Evolutionary conservation across 495 filamentous ascomycete species (phyloP).

Genomic region (Penicillium canescens): DNA sequence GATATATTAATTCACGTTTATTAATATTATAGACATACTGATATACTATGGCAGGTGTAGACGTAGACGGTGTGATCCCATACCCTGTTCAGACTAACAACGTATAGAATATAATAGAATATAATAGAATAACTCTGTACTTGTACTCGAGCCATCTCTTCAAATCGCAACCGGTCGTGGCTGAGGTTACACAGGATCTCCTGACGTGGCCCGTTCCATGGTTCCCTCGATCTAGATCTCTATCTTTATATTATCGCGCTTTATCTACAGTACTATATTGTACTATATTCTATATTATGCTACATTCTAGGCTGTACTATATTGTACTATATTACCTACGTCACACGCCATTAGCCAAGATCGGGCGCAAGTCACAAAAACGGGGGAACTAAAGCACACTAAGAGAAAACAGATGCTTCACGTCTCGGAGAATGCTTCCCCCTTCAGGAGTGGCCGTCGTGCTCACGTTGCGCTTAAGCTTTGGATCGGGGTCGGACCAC

Average conservation of each 20-base stretch:
- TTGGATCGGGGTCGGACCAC: constrained; percentile 32
- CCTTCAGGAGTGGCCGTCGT: constrained; percentile 14
- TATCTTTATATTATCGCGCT: not conserved
- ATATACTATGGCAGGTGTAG: too few relatives aligned
- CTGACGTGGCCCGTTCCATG: constrained; percentile 8
- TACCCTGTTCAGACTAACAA: too few relatives aligned
- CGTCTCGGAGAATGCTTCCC: constrained; percentile 11
- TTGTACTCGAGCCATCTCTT: not conserved
- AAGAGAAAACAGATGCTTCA: constrained; percentile 5
- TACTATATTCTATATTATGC: not conserved
- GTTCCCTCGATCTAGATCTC: constrained; percentile 1
- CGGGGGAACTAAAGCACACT: not conserved
- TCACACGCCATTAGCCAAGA: constrained; percentile 8
- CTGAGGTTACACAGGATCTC: constrained; percentile 9
- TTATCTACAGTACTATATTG: not conserved
- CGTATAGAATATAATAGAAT: too few relatives aligned
- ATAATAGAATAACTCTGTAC: not conserved
- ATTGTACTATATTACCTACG: not conserved
- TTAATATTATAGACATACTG: too few relatives aligned
- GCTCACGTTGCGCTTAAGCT: constrained; percentile 24
- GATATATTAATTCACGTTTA: too few relatives aligned
- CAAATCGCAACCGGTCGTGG: constrained; percentile 2
- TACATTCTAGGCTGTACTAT: not conserved
- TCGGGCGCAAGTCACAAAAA: constrained; percentile 8
- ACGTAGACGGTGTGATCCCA: too few relatives aligned